A percentile compares a stretch with the other conserved stretches of the same genome.
Evolutionary conservation across 192 early-diverging fungal species (phyloP).

Genomic region (Paraglomus brasilianum): DNA sequence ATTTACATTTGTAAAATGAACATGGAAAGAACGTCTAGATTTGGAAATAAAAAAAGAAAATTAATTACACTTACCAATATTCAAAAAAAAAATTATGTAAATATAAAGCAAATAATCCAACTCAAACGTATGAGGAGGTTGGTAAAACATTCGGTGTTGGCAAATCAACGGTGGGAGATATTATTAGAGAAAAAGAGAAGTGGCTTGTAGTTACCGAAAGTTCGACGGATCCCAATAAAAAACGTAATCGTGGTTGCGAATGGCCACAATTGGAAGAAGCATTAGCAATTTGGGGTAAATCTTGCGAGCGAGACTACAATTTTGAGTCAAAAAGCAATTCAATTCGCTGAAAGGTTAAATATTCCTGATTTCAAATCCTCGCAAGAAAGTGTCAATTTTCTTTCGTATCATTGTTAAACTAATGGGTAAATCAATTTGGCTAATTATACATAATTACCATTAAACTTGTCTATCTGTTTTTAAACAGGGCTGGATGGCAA

Average conservation of each 20-base stretch:
- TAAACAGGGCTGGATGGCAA: background rate
- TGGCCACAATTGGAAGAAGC: background rate
- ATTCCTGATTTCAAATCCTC: background rate
- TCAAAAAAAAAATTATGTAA: slow-evolving; percentile 7
- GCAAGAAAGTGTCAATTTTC: background rate
- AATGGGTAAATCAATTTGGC: too few relatives aligned
- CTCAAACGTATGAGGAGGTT: background rate
- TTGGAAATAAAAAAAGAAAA: too few relatives aligned
- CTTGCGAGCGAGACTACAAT: background rate
- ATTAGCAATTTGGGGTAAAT: background rate
- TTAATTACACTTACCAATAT: too few relatives aligned
- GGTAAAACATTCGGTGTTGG: background rate
- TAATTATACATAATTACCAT: too few relatives aligned
- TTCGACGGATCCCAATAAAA: background rate
- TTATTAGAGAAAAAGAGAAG: background rate
- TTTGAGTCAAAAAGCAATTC: background rate
- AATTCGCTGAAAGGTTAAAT: slow-evolving; percentile 6
- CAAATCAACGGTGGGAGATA: background rate
- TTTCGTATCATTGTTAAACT: too few relatives aligned
- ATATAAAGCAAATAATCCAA: background rate
- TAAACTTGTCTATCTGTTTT: too few relatives aligned
- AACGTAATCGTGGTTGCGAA: background rate
- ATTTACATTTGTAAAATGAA: too few relatives aligned
- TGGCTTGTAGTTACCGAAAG: background rate
- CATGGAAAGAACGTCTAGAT: too few relatives aligned